These are phyloP conservation scores for Colletotrichum sp. DNA, from an alignment of 2,329 filamentous ascomycete species.

Conservation along the genomic window DNA sequence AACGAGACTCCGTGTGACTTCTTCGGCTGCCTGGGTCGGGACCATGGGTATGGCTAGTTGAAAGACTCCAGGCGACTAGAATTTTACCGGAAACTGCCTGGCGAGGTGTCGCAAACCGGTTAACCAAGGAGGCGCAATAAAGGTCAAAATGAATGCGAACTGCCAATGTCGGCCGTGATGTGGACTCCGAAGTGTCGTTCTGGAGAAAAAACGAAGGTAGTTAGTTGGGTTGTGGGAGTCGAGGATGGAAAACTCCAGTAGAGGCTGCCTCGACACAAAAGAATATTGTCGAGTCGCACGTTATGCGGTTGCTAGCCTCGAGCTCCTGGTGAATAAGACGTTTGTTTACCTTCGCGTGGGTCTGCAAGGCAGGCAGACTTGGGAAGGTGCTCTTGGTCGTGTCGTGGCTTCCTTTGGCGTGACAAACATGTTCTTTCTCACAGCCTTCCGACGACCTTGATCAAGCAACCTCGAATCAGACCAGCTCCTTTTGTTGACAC, in stretches of 20 bases:
- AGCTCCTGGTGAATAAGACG: background rate
- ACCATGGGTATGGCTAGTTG: background rate
- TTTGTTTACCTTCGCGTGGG: background rate
- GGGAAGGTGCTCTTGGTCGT: background rate
- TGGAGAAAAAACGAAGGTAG: background rate
- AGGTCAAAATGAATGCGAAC: background rate
- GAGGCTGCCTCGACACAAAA: background rate
- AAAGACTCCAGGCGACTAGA: background rate
- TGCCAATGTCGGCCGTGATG: background rate
- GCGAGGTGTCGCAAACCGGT: background rate
- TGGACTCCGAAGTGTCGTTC: background rate
- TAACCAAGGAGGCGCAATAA: background rate
- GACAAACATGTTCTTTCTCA: background rate
- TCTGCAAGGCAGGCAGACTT: background rate
- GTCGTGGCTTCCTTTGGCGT: background rate
- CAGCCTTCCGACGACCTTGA: background rate
- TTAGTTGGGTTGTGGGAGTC: background rate
- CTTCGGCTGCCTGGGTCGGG: background rate
- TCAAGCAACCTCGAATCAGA: background rate
- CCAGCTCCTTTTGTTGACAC: background rate
- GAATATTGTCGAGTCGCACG: background rate
- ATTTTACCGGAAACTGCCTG: background rate
- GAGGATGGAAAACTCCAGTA: background rate
- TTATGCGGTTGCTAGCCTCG: background rate
- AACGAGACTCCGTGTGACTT: background rate